These are phyloP conservation scores for Penicillium sp. DNA, from an alignment of 2,329 filamentous ascomycete genomes.

Conservation along the genomic window DNA sequence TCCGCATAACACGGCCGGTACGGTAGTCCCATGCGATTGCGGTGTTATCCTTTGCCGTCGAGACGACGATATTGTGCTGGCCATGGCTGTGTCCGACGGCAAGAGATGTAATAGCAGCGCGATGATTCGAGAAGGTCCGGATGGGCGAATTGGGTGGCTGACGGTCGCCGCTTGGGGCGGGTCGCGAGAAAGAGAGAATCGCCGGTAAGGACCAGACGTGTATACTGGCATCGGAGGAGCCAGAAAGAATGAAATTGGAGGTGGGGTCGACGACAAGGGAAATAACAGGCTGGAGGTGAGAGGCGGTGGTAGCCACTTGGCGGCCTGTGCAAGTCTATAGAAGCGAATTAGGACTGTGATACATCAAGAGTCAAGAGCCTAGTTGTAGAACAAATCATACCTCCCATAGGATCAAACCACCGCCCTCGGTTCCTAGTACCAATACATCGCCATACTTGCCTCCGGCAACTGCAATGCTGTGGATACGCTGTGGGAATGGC, in stretches of 20 bases:
- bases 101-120: constrained; percentile 48
- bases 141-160: constrained; percentile 59
- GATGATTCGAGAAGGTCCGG: constrained; percentile 68
- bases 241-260: constrained; percentile 47
- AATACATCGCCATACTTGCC: constrained; percentile 59
- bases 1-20: constrained; percentile 69
- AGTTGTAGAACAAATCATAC: constrained; percentile 46
- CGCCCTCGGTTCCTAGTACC: constrained; percentile 75
- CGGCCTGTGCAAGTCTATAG: constrained; percentile 42
- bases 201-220: constrained; percentile 83
- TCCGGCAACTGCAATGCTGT: constrained; percentile 66
- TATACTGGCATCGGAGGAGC: constrained; percentile 68
- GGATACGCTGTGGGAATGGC: constrained; percentile 81
- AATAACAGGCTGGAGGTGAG: constrained; percentile 55
- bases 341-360: not conserved
- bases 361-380: not conserved
- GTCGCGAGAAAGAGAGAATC: constrained; percentile 59
- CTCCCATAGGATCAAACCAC: constrained; percentile 89
- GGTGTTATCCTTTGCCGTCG: constrained; percentile 78
- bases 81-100: constrained; percentile 61
- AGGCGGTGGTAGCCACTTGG: constrained; percentile 42
- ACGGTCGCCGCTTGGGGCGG: constrained; percentile 38
- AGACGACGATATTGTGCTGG: constrained; percentile 75
- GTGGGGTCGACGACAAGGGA: constrained; percentile 66
- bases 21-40: constrained; percentile 91